phyloP scores from a whole-genome alignment of 257 asterid species.

The Lantana camara region DNA sequence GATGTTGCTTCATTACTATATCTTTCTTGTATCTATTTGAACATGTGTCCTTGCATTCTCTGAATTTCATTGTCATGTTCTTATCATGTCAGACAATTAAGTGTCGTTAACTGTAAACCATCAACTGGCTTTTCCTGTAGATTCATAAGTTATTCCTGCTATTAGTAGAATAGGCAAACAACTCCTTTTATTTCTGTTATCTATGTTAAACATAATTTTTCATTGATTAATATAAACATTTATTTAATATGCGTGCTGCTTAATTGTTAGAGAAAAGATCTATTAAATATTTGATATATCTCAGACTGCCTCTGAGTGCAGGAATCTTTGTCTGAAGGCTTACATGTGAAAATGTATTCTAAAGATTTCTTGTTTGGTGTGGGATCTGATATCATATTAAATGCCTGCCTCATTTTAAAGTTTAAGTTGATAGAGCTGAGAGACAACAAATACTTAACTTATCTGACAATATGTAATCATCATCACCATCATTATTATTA shows the following conservation, averaged over 20 bases:
- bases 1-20: constrained; percentile 16
- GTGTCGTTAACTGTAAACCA: constrained; percentile 1
- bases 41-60: constrained; percentile 12
- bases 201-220: constrained; percentile 11
- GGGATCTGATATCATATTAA: too few species aligned
- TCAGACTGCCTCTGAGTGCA: too few species aligned
- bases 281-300: too few species aligned
- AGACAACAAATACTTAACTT: background rate
- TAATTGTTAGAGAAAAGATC: too few species aligned
- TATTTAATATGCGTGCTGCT: too few species aligned
- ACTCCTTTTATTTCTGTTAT: constrained; percentile 2
- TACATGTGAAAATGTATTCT: too few species aligned
- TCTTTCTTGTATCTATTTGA: constrained; percentile 1
- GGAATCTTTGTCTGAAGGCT: too few species aligned
- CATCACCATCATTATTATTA: background rate
- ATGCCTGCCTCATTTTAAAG: too few species aligned
- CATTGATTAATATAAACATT: background rate
- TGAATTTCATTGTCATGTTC: constrained; percentile 17
- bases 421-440: background rate
- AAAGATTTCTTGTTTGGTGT: too few species aligned
- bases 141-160: background rate
- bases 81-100: constrained; percentile 8
- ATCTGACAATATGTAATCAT: background rate
- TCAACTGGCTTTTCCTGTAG: constrained; percentile 6
- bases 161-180: constrained; percentile 15